Base-by-base conservation (phyloP, 2,329 filamentous ascomycete genomes). In the Orbilia javanica region DNA sequence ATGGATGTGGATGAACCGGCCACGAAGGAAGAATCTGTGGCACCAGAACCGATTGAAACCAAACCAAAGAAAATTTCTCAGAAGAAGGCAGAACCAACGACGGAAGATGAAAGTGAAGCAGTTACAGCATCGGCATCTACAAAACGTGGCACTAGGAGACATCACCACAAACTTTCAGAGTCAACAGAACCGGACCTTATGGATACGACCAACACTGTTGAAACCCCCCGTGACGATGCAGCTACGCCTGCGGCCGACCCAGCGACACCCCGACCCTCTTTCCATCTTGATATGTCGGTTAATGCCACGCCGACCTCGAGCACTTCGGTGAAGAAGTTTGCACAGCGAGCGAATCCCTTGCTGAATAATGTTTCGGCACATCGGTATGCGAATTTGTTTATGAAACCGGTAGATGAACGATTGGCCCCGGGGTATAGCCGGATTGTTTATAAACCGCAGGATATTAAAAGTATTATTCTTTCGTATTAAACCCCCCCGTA, bases 341-440 rank as follows among this genome's bases (percentile, higher is more conserved):
- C 80, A 25, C 79, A 81, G 36, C 65, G 81, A 27, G 80, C 79
- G 31, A 77, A 80, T 39, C 81, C 81, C 8, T 90, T 92, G 11
- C 87, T 94, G 79, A 92, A 94, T 82, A 90, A 93, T 81, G 92
- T 94, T 75, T 89, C 90, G 25, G 91, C 90, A 66, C 92, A 94
- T 83, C 91, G 92, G 36, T 89, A 92, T 80, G 92, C 92, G 53
- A 93, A 92, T 80, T 93, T 93, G 84, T 95, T 95, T 82, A 90
- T 91, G 29, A 90, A 90, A 68, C 90, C 91, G 1, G 88, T 95
- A 60, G 91, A 91, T 10, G 91, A 93, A 80, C 88, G 88, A 42
- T 90, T 93, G 81, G 92, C 92, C 0, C 92, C 92, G 0, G 91
- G 91, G 4, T 95, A 95, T 82, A 89, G 88, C 79, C 89, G 90